Evolutionary conservation across 2,329 filamentous ascomycete species (phyloP).

Genomic region (Rhynchosporium secalis): DNA sequence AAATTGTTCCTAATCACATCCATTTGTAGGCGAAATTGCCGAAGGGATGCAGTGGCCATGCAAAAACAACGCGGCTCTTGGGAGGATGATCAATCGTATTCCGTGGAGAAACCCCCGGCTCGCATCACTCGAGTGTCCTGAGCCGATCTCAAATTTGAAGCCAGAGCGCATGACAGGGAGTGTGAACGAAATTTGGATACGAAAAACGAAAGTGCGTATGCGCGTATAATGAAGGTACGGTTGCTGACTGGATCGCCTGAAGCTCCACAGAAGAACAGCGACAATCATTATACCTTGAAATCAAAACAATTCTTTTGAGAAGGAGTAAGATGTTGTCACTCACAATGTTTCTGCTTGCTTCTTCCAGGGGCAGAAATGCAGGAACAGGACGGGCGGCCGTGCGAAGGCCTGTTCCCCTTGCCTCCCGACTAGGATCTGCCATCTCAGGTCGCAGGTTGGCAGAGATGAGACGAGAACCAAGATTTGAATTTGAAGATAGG

Average conservation of each 20-base stretch:
- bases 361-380: slow-evolving; percentile 4
- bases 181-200: slow-evolving; percentile 11
- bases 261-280: background rate
- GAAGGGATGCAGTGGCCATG: slow-evolving; percentile 11
- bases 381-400: slow-evolving; percentile 10
- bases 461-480: slow-evolving; percentile 11
- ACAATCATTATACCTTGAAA: background rate
- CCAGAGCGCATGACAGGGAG: slow-evolving; percentile 18
- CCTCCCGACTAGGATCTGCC: background rate
- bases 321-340: background rate
- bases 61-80: slow-evolving; percentile 20
- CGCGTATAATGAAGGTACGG: background rate
- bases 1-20: slow-evolving; percentile 13
- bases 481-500: background rate
- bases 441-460: background rate
- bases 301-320: background rate
- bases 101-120: slow-evolving; percentile 14
- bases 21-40: slow-evolving; percentile 7
- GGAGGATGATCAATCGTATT: slow-evolving; percentile 5
- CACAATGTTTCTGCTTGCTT: background rate
- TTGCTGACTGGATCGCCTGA: background rate
- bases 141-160: slow-evolving; percentile 18
- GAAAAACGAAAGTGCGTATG: slow-evolving; percentile 5
- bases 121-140: slow-evolving; percentile 18
- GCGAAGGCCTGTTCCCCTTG: background rate